phyloP scores from a whole-genome alignment of 2,329 filamentous ascomycete genomes.

The Ophiocordyceps camponoti-leonardi region DNA sequence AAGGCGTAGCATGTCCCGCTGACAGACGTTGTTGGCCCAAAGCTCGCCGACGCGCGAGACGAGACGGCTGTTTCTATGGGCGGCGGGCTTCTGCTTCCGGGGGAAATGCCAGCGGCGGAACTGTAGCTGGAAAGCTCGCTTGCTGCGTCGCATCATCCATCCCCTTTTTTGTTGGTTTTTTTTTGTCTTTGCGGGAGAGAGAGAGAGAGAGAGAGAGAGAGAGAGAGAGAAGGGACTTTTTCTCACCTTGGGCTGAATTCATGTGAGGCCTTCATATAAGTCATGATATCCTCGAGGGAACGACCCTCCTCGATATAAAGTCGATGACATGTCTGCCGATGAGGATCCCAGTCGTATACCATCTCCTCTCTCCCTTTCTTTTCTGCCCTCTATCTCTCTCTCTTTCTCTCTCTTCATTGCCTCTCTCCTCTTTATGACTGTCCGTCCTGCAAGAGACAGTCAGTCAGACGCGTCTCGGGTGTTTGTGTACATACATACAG shows the following conservation, averaged over 20 bases:
- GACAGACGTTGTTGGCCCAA: constrained; percentile 58
- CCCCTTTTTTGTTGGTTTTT: too few relatives aligned
- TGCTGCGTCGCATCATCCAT: constrained; percentile 27
- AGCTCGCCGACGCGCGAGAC: constrained; percentile 56
- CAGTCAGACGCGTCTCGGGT: too few relatives aligned
- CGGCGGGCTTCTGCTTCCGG: constrained; percentile 56
- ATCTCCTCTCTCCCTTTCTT: constrained; percentile 4
- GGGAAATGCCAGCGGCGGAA: constrained; percentile 70
- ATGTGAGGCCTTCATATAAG: constrained; percentile 46
- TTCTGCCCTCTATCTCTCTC: too few relatives aligned
- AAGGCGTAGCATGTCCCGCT: constrained; percentile 56
- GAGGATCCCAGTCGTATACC: constrained; percentile 29
- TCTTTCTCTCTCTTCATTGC: too few relatives aligned
- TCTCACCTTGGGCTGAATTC: constrained; percentile 54
- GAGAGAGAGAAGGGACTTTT: too few relatives aligned
- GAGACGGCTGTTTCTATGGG: too few relatives aligned
- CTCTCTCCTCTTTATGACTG: too few relatives aligned
- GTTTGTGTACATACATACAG: too few relatives aligned
- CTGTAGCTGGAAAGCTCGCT: constrained; percentile 59
- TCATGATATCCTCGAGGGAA: constrained; percentile 57
- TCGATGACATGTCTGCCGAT: constrained; percentile 27
- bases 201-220: too few relatives aligned
- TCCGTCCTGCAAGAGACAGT: too few relatives aligned
- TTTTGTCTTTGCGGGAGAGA: too few relatives aligned
- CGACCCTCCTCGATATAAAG: constrained; percentile 65